Conservation (phyloP, 768 basidiomycete species). For the Macrocybe gigantea region DNA sequence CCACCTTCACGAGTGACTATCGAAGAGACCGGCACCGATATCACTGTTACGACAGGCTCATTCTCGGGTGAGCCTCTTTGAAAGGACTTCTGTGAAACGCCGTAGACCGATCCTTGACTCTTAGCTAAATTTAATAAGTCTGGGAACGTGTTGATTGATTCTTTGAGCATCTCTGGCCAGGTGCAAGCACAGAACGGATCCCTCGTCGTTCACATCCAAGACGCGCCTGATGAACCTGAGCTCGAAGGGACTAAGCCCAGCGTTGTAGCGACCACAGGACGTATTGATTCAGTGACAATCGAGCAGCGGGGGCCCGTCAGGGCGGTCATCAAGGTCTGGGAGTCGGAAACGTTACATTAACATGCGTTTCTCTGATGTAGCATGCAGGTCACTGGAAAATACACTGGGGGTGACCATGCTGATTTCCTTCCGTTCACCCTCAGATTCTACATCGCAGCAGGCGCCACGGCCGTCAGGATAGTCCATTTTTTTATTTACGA, state of each 20-base stretch:
- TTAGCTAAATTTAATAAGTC: conserved; percentile 25
- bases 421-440: conserved; percentile 30
- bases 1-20: conserved; percentile 25
- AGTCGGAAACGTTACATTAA: too few species aligned
- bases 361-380: background rate
- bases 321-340: conserved; percentile 27
- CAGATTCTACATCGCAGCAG: conserved; percentile 29
- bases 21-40: conserved; percentile 11
- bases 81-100: too few species aligned
- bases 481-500: conserved; percentile 34
- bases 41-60: conserved; percentile 26
- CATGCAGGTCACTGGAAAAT: conserved; percentile 27
- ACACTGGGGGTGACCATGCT: conserved; percentile 22
- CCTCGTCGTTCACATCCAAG: conserved; percentile 26
- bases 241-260: conserved; percentile 15
- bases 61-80: conserved; percentile 20
- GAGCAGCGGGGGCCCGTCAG: conserved; percentile 31
- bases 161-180: conserved; percentile 21
- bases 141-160: conserved; percentile 24
- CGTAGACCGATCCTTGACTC: background rate
- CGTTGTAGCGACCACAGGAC: conserved; percentile 18
- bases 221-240: conserved; percentile 28
- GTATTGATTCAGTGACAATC: conserved; percentile 21
- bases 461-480: conserved; percentile 23
- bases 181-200: conserved; percentile 20